Conservation (phyloP, 768 basidiomycete genomes). For the Pholiota conissans region DNA sequence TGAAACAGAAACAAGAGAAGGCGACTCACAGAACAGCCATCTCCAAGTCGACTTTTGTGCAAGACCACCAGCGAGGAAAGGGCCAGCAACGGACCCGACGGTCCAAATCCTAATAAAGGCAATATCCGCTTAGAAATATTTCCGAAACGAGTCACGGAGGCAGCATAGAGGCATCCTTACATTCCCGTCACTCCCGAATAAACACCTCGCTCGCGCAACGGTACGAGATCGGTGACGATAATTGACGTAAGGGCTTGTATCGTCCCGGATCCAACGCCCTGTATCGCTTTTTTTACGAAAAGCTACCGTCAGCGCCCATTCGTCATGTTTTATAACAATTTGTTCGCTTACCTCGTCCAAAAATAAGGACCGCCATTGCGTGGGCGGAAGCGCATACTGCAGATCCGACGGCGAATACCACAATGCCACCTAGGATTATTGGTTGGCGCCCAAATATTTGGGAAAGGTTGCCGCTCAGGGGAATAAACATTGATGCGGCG, state of each 20-base stretch:
- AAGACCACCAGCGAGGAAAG: conserved; percentile 35
- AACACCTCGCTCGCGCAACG: conserved; percentile 42
- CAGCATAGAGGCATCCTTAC: conserved; percentile 16
- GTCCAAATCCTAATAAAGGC: conserved; percentile 28
- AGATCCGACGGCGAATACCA: conserved; percentile 40
- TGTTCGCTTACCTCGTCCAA: conserved; percentile 29
- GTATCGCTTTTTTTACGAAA: conserved; percentile 28
- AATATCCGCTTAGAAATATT: background rate
- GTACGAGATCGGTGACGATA: conserved; percentile 45
- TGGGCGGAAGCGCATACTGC: conserved; percentile 42
- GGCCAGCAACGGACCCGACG: conserved; percentile 33
- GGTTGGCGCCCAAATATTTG: conserved; percentile 40
- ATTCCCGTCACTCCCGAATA: conserved; percentile 37
- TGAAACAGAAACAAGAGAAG: too few species aligned
- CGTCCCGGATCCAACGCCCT: conserved; percentile 41
- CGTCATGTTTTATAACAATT: background rate
- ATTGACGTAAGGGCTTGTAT: conserved; percentile 39
- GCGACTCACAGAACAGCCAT: conserved; percentile 39
- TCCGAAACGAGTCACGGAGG: background rate
- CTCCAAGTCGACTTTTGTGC: conserved; percentile 34
- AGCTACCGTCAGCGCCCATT: background rate
- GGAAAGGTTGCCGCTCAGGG: conserved; percentile 36
- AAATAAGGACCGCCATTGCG: conserved; percentile 42
- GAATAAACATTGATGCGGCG: conserved; percentile 39
- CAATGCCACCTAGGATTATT: conserved; percentile 28